Conservation (phyloP, 306 rosid species). For the Clitoria ternatea region DNA sequence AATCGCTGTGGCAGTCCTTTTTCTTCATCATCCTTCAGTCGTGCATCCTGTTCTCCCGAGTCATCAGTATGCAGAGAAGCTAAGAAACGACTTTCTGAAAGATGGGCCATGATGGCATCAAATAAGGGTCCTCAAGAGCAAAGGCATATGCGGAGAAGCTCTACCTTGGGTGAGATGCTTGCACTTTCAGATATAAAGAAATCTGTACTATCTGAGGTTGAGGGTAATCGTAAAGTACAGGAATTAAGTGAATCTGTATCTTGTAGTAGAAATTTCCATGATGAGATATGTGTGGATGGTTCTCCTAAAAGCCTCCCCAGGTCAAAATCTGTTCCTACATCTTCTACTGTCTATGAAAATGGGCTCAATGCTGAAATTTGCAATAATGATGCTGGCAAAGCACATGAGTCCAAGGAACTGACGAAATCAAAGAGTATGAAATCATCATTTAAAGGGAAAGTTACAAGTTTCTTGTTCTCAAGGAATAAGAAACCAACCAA, state of each 20-base stretch:
- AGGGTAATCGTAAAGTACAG: slow-evolving; percentile 38
- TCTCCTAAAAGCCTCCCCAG: slow-evolving; percentile 73
- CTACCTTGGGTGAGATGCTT: slow-evolving; percentile 99
- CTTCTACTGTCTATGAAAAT: slow-evolving; percentile 56
- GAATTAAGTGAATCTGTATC: slow-evolving; percentile 51
- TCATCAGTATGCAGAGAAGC: slow-evolving; percentile 98
- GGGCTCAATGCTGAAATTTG: slow-evolving; percentile 47
- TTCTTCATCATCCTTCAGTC: slow-evolving; percentile 84
- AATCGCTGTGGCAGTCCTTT: slow-evolving; percentile 72
- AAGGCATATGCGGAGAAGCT: slow-evolving; percentile 72
- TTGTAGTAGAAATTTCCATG: slow-evolving; percentile 42
- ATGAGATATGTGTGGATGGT: slow-evolving; percentile 37
- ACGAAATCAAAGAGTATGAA: slow-evolving; percentile 66
- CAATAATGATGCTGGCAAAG: slow-evolving; percentile 36
- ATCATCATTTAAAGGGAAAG: slow-evolving; percentile 90
- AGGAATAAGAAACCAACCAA: slow-evolving; percentile 65
- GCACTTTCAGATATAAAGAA: slow-evolving; percentile 77
- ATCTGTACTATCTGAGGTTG: slow-evolving; percentile 44
- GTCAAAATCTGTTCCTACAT: slow-evolving; percentile 84
- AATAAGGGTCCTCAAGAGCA: slow-evolving; percentile 66
- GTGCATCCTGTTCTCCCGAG: slow-evolving; percentile 83
- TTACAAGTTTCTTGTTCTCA: slow-evolving; percentile 85
- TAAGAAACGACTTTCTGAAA: slow-evolving; percentile 94
- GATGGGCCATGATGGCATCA: slow-evolving; percentile 95
- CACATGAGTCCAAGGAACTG: slow-evolving; percentile 46